Evolutionary conservation across 2,329 filamentous ascomycete genomes (phyloP).

Genomic region (Neoascochyta sp.): DNA sequence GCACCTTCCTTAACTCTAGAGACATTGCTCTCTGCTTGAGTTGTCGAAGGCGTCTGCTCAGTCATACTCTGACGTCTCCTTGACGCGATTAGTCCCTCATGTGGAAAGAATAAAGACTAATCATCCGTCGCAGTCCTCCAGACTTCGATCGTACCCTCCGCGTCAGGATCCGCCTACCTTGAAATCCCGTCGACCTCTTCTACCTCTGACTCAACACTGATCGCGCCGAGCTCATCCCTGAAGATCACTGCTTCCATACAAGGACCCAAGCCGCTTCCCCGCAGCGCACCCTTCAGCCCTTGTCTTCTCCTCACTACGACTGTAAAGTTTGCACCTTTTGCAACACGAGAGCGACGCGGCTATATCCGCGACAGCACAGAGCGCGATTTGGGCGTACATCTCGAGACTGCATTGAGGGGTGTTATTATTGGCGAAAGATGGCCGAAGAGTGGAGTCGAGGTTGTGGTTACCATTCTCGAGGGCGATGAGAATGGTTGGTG

Average conservation of each 20-base stretch:
- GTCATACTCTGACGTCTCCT: no score
- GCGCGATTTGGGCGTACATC: constrained; percentile 82
- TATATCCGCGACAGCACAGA: constrained; percentile 84
- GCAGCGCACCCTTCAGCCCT: constrained; percentile 86
- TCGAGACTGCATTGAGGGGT: constrained; percentile 85
- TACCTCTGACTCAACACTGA: constrained; percentile 44
- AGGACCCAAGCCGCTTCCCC: constrained; percentile 83
- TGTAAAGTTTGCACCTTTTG: constrained; percentile 95
- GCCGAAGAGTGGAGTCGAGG: constrained; percentile 98
- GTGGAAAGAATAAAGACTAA: constrained; percentile 13
- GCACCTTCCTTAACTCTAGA: not conserved
- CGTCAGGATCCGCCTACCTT: constrained; percentile 87
- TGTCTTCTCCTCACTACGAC: constrained; percentile 89
- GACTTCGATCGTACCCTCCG: constrained; percentile 87
- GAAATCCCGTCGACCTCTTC: constrained; percentile 53
- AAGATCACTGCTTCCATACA: constrained; percentile 94
- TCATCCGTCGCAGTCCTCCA: constrained; percentile 64
- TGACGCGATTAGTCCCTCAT: not conserved
- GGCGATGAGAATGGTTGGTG: constrained; percentile 78
- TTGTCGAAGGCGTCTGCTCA: not conserved
- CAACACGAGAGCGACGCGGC: constrained; percentile 73
- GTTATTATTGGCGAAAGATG: constrained; percentile 90
- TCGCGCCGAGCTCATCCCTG: constrained; percentile 61
- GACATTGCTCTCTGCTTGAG: not conserved
- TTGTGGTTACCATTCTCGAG: constrained; percentile 88